These are phyloP conservation scores for Malus hybrid DNA, from an alignment of 331 rosid species.

Conservation along the genomic window DNA sequence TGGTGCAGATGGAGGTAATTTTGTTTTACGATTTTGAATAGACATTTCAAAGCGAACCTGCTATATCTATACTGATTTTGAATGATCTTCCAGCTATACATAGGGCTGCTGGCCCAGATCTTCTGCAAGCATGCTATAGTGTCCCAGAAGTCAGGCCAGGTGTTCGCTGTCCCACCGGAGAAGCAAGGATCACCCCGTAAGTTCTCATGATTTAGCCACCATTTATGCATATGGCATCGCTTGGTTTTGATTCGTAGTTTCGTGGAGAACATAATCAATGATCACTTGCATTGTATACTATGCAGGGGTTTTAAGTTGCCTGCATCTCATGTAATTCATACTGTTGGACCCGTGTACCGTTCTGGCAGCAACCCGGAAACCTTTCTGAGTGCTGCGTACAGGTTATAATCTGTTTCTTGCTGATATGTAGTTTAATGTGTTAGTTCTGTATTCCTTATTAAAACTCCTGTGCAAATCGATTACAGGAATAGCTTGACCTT, in stretches of 20 bases:
- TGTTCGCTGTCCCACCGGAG: conserved; percentile 80
- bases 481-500: conserved; percentile 68
- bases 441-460: not conserved
- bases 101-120: conserved; percentile 81
- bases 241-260: not conserved
- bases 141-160: conserved; percentile 72
- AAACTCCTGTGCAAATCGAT: conserved; percentile 10
- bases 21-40: not conserved
- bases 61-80: not conserved
- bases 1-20: conserved; percentile 91
- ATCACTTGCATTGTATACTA: conserved; percentile 1
- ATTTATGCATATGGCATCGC: not conserved
- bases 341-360: conserved; percentile 76
- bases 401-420: conserved; percentile 31
- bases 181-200: conserved; percentile 86
- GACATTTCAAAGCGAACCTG: not conserved
- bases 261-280: not conserved
- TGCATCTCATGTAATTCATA: conserved; percentile 71
- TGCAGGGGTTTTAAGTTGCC: conserved; percentile 70
- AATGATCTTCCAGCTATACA: conserved; percentile 54
- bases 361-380: conserved; percentile 40
- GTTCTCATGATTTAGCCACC: conserved; percentile 7
- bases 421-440: not conserved
- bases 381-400: conserved; percentile 65
- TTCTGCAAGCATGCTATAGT: conserved; percentile 50